phyloP scores from a whole-genome alignment of 139 green algal species.

The Marvania coccoides region DNA sequence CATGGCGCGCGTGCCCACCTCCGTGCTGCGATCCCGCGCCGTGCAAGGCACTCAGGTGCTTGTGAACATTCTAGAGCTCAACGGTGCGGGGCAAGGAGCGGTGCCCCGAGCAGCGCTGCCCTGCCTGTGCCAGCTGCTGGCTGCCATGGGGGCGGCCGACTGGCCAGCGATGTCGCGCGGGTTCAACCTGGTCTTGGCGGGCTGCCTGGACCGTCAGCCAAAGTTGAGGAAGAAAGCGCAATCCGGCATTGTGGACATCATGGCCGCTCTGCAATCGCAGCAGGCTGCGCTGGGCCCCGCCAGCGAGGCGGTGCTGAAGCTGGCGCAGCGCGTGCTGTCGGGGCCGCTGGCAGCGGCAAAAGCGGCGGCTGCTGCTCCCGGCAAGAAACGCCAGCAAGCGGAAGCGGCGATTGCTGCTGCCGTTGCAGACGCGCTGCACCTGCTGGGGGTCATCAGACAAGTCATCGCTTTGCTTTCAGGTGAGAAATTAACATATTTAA shows the following conservation, averaged over 20 bases:
- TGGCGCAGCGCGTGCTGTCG: constrained; percentile 47
- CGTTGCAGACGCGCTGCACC: constrained; percentile 66
- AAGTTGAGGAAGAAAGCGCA: constrained; percentile 68
- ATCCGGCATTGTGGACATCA: constrained; percentile 40
- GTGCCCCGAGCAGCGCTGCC: constrained; percentile 41
- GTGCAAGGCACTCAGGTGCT: constrained; percentile 31
- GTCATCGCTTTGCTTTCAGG: constrained; percentile 46
- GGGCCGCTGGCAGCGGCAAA: constrained; percentile 57
- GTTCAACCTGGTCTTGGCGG: constrained; percentile 35
- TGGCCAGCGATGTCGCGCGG: constrained; percentile 22
- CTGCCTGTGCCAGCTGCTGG: constrained; percentile 50
- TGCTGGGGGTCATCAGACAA: constrained; percentile 61
- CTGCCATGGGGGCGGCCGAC: constrained; percentile 39
- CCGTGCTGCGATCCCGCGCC: constrained; percentile 55
- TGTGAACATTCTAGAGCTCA: constrained; percentile 27
- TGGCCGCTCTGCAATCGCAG: constrained; percentile 51
- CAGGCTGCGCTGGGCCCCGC: constrained; percentile 19
- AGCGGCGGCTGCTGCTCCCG: constrained; percentile 55
- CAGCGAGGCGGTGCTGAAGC: constrained; percentile 38
- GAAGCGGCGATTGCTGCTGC: constrained; percentile 64
- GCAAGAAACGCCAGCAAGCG: constrained; percentile 61
- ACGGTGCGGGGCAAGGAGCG: constrained; percentile 40
- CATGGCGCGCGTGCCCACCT: constrained; percentile 44
- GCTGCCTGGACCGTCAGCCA: constrained; percentile 42
- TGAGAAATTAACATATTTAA: constrained; percentile 4